phyloP scores from a whole-genome alignment of 179 eudicot species.

The Silene noctiflora region DNA sequence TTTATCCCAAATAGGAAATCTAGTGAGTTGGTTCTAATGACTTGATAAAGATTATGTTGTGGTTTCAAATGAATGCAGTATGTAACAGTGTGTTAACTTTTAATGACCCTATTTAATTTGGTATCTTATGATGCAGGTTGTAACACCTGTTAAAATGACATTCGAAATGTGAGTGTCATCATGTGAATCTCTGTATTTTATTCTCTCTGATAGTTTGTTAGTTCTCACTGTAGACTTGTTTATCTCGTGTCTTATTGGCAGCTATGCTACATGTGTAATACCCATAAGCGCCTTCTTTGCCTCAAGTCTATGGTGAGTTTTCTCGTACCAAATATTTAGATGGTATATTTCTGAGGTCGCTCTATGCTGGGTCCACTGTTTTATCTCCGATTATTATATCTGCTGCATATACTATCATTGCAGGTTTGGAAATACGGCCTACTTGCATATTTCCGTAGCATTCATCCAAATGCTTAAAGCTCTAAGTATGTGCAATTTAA shows the following conservation, averaged over 20 bases:
- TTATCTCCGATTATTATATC: neutral
- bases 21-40: too few species aligned
- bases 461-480: constrained; percentile 99
- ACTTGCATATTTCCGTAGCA: constrained; percentile 90
- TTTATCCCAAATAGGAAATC: too few species aligned
- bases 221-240: neutral
- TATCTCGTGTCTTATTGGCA: constrained; percentile 34
- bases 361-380: too few species aligned
- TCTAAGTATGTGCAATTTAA: constrained; percentile 58
- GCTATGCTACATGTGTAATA: constrained; percentile 91
- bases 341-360: neutral
- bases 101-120: constrained; percentile 11
- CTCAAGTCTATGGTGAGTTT: constrained; percentile 86
- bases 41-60: too few species aligned
- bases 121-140: constrained; percentile 59
- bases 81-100: neutral
- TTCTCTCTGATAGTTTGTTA: constrained; percentile 7
- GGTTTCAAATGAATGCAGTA: neutral
- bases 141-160: constrained; percentile 95
- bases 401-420: constrained; percentile 16
- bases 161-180: constrained; percentile 74
- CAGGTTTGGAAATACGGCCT: constrained; percentile 99
- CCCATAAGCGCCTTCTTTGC: constrained; percentile 99
- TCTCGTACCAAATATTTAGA: constrained; percentile 1
- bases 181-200: constrained; percentile 2